These are phyloP conservation scores for Cupressus sempervirens DNA, from an alignment of 75 land plant genomes.

Conservation along the genomic window DNA sequence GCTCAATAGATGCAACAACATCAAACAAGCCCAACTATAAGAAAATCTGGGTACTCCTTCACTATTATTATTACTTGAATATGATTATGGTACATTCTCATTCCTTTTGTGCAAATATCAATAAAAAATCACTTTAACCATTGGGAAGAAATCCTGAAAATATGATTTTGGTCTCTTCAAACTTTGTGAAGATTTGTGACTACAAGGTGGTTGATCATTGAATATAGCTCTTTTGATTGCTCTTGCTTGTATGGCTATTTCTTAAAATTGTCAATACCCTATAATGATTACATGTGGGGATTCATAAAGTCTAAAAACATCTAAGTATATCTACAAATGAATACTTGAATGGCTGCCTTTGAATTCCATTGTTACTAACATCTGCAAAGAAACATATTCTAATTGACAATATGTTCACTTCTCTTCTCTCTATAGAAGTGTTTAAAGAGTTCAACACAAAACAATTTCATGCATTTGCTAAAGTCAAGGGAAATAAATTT, in stretches of 20 bases:
- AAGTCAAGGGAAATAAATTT: slow-evolving; percentile 91
- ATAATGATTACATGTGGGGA: slow-evolving; percentile 2
- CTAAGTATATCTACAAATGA: neutral
- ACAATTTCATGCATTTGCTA: slow-evolving; percentile 61
- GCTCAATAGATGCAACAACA: too few relatives aligned
- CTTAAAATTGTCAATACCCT: too few relatives aligned
- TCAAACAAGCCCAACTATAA: too few relatives aligned
- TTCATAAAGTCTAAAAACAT: neutral
- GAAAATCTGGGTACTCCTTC: too few relatives aligned
- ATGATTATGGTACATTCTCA: too few relatives aligned
- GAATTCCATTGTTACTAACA: neutral
- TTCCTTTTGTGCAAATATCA: too few relatives aligned
- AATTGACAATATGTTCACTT: neutral
- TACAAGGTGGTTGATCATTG: slow-evolving; percentile 36
- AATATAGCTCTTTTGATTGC: neutral
- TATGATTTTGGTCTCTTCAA: slow-evolving; percentile 51
- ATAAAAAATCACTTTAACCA: too few relatives aligned
- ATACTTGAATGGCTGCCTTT: neutral
- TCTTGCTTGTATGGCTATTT: neutral
- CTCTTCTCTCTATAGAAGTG: slow-evolving; percentile 8
- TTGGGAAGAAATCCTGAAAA: slow-evolving; percentile 76
- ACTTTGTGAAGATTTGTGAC: slow-evolving; percentile 53
- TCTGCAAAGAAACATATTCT: neutral
- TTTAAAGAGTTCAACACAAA: slow-evolving; percentile 30
- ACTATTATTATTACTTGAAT: too few relatives aligned